A percentile compares a stretch with the other conserved stretches of the same genome.
Conservation (phyloP, 257 asterid genomes). For the Pogostemon cablin region DNA sequence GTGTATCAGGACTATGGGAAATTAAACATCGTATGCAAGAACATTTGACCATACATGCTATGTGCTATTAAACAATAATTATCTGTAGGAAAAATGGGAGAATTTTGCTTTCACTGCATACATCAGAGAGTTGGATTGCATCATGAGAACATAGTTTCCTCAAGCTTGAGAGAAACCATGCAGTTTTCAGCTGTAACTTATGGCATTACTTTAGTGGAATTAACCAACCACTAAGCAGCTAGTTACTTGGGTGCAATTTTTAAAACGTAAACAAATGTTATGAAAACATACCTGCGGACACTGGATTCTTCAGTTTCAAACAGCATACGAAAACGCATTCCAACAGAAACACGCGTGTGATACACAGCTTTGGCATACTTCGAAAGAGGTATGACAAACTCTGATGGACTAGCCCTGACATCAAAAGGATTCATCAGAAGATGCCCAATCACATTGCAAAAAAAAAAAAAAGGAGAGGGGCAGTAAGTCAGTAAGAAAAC, state of each 20-base stretch:
- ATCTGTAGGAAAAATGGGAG: neutral
- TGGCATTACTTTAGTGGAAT: neutral
- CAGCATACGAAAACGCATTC: conserved; percentile 97
- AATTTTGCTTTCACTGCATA: neutral
- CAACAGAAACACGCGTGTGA: conserved; percentile 93
- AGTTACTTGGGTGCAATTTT: neutral
- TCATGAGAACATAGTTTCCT: conserved; percentile 10
- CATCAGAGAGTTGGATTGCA: neutral
- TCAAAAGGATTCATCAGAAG: conserved; percentile 32
- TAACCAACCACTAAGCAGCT: neutral
- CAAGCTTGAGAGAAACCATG: neutral
- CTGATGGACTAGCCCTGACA: conserved; percentile 96
- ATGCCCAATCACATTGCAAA: neutral
- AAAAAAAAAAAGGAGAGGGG: neutral
- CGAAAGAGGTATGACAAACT: conserved; percentile 86
- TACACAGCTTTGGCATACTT: conserved; percentile 90
- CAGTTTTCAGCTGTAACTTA: neutral
- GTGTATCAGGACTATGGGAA: conserved; percentile 26
- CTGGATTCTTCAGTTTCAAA: conserved; percentile 99
- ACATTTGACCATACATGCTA: too few relatives aligned
- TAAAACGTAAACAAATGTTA: too few relatives aligned
- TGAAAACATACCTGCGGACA: conserved; percentile 75
- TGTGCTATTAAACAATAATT: neutral
- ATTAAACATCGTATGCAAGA: neutral
- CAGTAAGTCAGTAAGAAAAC: neutral